Conservation (phyloP, 805 yeast genomes). For the Groenewaldozyma salmanticensis region DNA sequence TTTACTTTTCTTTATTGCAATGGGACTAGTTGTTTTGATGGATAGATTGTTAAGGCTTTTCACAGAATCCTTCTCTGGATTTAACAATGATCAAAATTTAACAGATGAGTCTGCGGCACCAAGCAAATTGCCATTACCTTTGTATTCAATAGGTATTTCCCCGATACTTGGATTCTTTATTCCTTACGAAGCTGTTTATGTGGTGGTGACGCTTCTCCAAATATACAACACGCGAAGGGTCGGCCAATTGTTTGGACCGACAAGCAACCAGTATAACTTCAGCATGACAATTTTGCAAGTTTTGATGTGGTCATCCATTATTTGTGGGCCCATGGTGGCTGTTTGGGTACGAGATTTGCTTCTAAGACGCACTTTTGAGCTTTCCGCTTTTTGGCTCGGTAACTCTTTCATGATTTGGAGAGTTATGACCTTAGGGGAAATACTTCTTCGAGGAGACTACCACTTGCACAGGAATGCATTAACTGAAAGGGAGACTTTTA, state of each 20-base stretch:
- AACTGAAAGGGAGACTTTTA: not conserved
- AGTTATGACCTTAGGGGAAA: not conserved
- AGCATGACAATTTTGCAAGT: constrained; percentile 51
- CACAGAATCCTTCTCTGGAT: not conserved
- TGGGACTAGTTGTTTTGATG: constrained; percentile 21
- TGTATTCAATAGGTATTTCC: not conserved
- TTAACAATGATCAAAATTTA: not conserved
- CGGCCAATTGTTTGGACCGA: not conserved
- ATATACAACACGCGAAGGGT: constrained; percentile 8
- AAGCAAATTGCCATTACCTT: not conserved
- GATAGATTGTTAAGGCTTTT: not conserved
- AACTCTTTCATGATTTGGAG: constrained; percentile 12
- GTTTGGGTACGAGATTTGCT: constrained; percentile 77
- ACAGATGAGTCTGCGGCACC: not conserved
- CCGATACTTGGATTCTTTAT: constrained; percentile 23
- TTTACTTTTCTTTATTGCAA: constrained; percentile 39
- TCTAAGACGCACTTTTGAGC: constrained; percentile 17
- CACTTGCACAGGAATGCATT: no score
- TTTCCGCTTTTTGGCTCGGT: constrained; percentile 48
- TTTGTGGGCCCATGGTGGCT: constrained; percentile 65
- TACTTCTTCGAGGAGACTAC: no score
- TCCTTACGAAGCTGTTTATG: constrained; percentile 73
- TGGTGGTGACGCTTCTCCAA: constrained; percentile 43
- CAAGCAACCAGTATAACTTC: constrained; percentile 38
- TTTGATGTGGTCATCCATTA: constrained; percentile 69